Evolutionary conservation across 495 filamentous ascomycete species (phyloP), one percentile per base, ranked within the genome.

Genomic region (Penicillium coprophilum): DNA sequence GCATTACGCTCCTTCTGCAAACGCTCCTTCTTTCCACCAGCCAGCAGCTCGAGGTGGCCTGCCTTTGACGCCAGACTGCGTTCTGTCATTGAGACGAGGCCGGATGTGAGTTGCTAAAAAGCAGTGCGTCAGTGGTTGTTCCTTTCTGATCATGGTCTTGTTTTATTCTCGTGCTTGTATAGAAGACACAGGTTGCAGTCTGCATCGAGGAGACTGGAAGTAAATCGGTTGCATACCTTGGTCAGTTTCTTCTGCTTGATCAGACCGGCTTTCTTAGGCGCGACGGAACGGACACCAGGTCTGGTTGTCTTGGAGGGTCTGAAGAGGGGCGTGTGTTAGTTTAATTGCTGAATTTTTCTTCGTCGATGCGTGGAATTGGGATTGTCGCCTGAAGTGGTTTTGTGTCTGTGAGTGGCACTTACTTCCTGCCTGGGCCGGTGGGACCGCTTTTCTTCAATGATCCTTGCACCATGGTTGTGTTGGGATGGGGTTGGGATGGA

Each of bases 11-110:
- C 57, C 50, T 62, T 64, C 36, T 58, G 20, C 55, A 53, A 48
- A 60, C 66, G 71, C 47, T 82, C 77, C 73, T 83, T 86, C 80
- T 87, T 87, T 11, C 82, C 85, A 4, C 83, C 85, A 56, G 77
- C 73, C 56, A 91, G 65, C 69, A 91, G 38, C 68, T 91, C 88
- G 59, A 90, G 61, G 80, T 92, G 88, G 6, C 88, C 88, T 39
- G 87, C 88, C 65, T 83, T 85, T 45, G 81, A 72, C 6, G 84
- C 88, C 21, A 92, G 75, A 61, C 69, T 80, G 55, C 82, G 77
- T 64, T 91, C 88, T 55, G 87, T 90, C 70, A 80, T 80, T 0
- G 76, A 75, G 4, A 78, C 79, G 20, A 91, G 73, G 0, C 87
- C 86, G 0, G 85, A 77, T 0, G 84, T 77, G 47, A 85, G 75